Base-by-base conservation (phyloP, 805 yeast genomes). In the Ogataea henricii region DNA sequence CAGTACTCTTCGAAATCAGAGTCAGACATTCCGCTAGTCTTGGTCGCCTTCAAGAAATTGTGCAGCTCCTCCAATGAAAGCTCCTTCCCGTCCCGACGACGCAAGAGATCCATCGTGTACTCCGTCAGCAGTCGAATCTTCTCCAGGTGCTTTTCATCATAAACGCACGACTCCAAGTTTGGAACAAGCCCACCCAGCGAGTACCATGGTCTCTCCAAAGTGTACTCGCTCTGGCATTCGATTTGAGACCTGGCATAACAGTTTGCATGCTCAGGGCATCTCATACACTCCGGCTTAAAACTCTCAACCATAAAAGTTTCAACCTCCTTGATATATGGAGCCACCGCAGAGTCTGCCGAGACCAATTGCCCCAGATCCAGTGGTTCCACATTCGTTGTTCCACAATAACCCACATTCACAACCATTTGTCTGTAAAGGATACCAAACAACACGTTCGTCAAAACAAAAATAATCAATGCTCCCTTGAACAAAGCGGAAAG, bases 241-340 rank as follows among this genome's bases (percentile, higher is more conserved):
- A 87, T 59, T 43, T 75, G 70, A 57, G 86, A 70, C 38, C 74
- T 63, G 20, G 81, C 79, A 53, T 75, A 81, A 67, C 98, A 92
- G 32, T 79, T 71, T 0, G 91, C 94, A 67, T 91, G 83, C 3
- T 74, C 77, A 1, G 98, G 97, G 62, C 98, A 92, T 21, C 78
- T 78, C 3, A 78, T 68, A 68, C 99, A 92, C 0, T 55, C 38
- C 2, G 96, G 95, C 41, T 76, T 75, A 42, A 76, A 62, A 34
- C 66, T 58, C 0, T 60, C 48, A 41, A 77, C 78, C 47, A 86
- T 61, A 47, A 70, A 66, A 0, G 65, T 57, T 34, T 85, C 87
- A 8, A 74, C 30, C 8, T 56, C 41, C 3, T 64, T 54, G 22
- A 79, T 49, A 39, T 64, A 58, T 0, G 65, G 58, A n/a, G 52